Evolutionary conservation across 2,329 filamentous ascomycete genomes (phyloP), one percentile per base, ranked within the genome.

Genomic region (Penicillium sp.): DNA sequence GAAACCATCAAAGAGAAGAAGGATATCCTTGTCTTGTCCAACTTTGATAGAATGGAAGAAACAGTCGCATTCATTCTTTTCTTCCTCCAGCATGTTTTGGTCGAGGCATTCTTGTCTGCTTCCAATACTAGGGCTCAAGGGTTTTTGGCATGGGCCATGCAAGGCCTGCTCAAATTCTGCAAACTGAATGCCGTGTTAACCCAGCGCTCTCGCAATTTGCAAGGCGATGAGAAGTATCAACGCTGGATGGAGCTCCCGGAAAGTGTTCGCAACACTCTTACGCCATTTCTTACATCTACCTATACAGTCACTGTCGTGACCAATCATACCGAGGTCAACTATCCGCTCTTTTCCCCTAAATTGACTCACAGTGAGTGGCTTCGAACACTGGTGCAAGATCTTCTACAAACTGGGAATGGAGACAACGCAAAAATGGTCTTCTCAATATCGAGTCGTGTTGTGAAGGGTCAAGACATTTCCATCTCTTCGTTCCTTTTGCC

Each of bases 131-230:
- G 86, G 61, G 82, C 91, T 6, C 94, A 97, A 72, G 92, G 91
- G 0, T 96, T 95, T 69, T 80, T 99, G 17, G 93, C 93, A 1
- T 99, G 89, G 73, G 90, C 88, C 2, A 97, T 99, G 86, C 94
- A 99, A 73, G 88, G 96, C 66, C 81, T 97, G 38, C 81, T 97
- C 4, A 86, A 87, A 42, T 85, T 88, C 62, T 90, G 89, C 67
- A 87, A 88, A 28, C 87, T 97, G 67, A 86, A 81, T 56, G 78
- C 82, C 11, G 84, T 79, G 19, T 76, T 80, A 37, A 76, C 77
- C 30, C 71, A 80, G 17, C 77, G 80, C 42, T 77, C 80, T 37
- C 78, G 82, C 36, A 77, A 80, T 45, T 77, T 80, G 19, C 82
- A 86, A 28, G 79, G 80, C 11, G 82, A 82, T 46, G 79, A 83